Evolutionary conservation across 2,329 filamentous ascomycete genomes (phyloP).

Genomic region (Hymenoscyphus infarciens): DNA sequence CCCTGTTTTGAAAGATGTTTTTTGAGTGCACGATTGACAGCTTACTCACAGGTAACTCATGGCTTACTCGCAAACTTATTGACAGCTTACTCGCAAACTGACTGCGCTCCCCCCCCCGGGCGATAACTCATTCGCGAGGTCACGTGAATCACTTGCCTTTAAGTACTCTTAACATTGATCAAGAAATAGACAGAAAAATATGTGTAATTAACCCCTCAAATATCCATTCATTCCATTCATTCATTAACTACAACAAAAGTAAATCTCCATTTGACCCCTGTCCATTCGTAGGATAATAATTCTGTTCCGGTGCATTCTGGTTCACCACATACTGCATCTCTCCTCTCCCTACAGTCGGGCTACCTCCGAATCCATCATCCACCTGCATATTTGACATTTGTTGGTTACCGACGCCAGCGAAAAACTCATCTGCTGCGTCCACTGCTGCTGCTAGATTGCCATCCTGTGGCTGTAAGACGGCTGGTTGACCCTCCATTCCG

Average conservation of each 20-base stretch:
- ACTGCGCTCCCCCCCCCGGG: too few species aligned
- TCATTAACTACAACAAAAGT: slow-evolving; percentile 52
- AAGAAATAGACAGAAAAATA: neutral
- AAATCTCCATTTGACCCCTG: slow-evolving; percentile 67
- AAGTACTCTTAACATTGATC: too few species aligned
- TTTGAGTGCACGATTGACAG: too few species aligned
- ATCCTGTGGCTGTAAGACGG: slow-evolving; percentile 30
- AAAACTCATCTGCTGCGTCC: slow-evolving; percentile 85
- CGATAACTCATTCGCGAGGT: too few species aligned
- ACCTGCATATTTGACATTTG: slow-evolving; percentile 72
- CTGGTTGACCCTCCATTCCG: slow-evolving; percentile 42
- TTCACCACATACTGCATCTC: slow-evolving; percentile 69
- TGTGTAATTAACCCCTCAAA: neutral
- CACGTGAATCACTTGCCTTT: too few species aligned
- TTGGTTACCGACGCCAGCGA: slow-evolving; percentile 70
- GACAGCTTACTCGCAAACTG: too few species aligned
- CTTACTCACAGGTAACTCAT: too few species aligned
- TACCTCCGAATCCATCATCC: slow-evolving; percentile 61
- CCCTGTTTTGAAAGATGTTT: too few species aligned
- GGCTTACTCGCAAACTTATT: too few species aligned
- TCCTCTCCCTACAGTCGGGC: slow-evolving; percentile 43
- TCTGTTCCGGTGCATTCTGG: slow-evolving; percentile 74
- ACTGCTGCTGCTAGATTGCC: slow-evolving; percentile 67
- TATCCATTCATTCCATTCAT: neutral
- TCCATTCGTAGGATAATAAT: slow-evolving; percentile 66